Evolutionary conservation across 768 basidiomycete species (phyloP), one percentile per base, ranked within the genome.

Genomic region (Amanita phalloides): DNA sequence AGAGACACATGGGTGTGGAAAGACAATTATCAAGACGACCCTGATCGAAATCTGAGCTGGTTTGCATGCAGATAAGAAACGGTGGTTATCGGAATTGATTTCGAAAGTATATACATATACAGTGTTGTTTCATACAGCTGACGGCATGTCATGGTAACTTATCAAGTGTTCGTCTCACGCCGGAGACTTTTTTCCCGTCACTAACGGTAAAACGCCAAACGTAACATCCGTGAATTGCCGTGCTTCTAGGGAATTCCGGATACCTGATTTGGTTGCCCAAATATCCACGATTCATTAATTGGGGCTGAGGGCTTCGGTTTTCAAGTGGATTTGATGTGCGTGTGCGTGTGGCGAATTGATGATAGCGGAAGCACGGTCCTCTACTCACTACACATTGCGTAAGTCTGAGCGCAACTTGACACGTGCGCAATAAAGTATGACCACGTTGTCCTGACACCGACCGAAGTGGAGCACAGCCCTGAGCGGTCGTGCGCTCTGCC

Each of bases 71-170:
- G 43, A 44, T 23, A 7, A n/a, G n/a, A 23, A 25, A n/a, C 38
- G 38, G 55, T 38, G 70, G 28, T 38, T 46, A 17, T 23, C 35
- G 11, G 25, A 38, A 17, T 35, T 14, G n/a, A 17, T 26, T 11
- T 33, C 41, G 25, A 30, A 9, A 33, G 32, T 28, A 41, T 7
- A 28, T 23, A 10, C 17, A 17, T 17, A 17, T 17, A 17, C 17
- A 17, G 17, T 30, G 38, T 28, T 26, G 36, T 39, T 37, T 30
- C 41, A 53, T n/a, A 14, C 48, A n/a, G 7, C 13, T 45, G 44
- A 45, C 28, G 44, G 28, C 44, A 45, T 17, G 25, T 14, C 28
- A 21, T 38, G 21, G 25, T 25, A 25, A 25, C 25, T 30, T 5
- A 30, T 30, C 30, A 32, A 3, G 10, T 32, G 8, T 30, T 30